Conservation (phyloP, 2,329 filamentous ascomycete genomes). For the Dactylellina sp. region DNA sequence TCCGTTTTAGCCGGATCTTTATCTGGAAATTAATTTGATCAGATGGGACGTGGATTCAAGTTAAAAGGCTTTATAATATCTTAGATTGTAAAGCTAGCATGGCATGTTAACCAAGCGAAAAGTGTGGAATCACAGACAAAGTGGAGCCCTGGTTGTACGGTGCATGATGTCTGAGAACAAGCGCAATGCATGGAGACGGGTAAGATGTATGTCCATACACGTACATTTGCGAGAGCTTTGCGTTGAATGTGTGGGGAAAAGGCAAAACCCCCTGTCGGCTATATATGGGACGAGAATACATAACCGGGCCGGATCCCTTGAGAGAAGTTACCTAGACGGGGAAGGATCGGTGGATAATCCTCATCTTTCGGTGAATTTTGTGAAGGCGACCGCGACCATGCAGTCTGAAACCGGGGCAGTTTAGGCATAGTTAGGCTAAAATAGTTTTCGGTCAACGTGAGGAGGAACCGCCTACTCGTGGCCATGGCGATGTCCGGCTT, state of each 20-base stretch:
- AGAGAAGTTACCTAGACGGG: constrained; percentile 30
- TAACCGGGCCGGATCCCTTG: constrained; percentile 54
- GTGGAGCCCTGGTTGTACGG: constrained; percentile 47
- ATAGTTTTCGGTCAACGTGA: not conserved
- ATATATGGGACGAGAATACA: constrained; percentile 33
- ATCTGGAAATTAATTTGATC: constrained; percentile 30
- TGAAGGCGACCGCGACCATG: constrained; percentile 30
- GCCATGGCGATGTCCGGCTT: not conserved
- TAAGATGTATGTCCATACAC: constrained; percentile 9
- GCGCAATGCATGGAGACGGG: constrained; percentile 8
- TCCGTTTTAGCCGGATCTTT: constrained; percentile 48
- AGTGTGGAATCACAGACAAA: constrained; percentile 4
- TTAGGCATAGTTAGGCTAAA: constrained; percentile 57
- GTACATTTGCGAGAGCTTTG: constrained; percentile 33
- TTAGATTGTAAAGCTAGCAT: constrained; percentile 7
- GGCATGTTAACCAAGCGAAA: constrained; percentile 39
- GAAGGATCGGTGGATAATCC: constrained; percentile 37
- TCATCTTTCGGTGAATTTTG: constrained; percentile 34
- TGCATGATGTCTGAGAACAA: constrained; percentile 30
- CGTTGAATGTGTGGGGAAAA: constrained; percentile 55
- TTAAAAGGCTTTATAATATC: constrained; percentile 44
- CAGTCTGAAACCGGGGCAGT: constrained; percentile 51
- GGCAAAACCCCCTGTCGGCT: constrained; percentile 24
- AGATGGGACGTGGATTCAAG: constrained; percentile 40
- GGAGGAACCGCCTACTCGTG: not conserved